Base-by-base conservation (phyloP, 2,329 filamentous ascomycete genomes). In the Sarocladiaceae sp. region DNA sequence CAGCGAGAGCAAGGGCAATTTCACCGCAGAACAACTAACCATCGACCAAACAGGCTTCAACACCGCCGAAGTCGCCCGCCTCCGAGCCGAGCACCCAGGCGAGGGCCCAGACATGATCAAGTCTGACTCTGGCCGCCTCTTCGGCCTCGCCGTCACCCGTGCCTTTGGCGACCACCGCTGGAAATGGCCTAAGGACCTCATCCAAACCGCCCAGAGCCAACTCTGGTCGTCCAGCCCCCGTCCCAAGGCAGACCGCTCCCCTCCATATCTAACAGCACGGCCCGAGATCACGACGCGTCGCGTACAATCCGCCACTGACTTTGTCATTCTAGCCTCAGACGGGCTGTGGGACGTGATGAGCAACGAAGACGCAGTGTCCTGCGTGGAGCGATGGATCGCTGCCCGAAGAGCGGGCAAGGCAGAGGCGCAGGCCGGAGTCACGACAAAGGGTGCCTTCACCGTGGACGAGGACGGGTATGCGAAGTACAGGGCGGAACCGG, bases 111-210 rank as follows among this genome's bases (percentile, higher is more conserved):
- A 83, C 11, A 71, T 28, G 42, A 55, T 70, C 11, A 62, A 63
- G 39, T 50, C 61, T 3, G 71, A 75, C 53, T 69, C 73, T 15
- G 85, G 84, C 0, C 76, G 86, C 1, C 65, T 88, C 0, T 72
- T 87, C 54, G 85, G 86, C 1, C 74, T 82, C 36, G 70, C 71
- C 35, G 75, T 87, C 1, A 82, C 84, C 1, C 75, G 86, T 4
- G 84, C 82, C 0, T 88, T 90, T 61, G 86, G 86, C 15, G 85
- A 89, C 61, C 74, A 78, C 49, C 74, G 79, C 53, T 87, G 82
- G 82, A 89, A 89, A 63, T 88, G 83, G 82, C 63, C 78, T 3
- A 46, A 39, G 36, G 2, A 65, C 80, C 33, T 36, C 5, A 55
- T 66, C 39, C 52, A 56, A 29, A 51, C 56, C 17, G 53, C 60